A percentile compares a stretch with the other conserved stretches of the same genome.
These are phyloP conservation scores for Lasiosphaeria ovina DNA, from an alignment of 495 filamentous ascomycete species.

Conservation along the genomic window DNA sequence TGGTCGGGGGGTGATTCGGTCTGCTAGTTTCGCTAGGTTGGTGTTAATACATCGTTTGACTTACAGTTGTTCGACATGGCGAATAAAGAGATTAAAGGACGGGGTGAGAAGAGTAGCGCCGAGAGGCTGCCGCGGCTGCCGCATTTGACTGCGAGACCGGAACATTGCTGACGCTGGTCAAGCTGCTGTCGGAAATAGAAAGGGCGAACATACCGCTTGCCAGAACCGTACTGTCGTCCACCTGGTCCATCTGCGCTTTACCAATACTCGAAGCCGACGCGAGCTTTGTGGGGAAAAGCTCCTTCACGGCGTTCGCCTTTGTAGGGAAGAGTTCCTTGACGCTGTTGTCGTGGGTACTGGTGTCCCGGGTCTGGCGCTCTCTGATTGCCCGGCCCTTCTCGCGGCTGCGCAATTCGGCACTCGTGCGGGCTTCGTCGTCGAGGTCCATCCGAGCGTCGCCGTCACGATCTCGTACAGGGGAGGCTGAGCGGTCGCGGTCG, in stretches of 20 bases:
- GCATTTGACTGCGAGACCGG: conserved; percentile 5
- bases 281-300: conserved; percentile 67
- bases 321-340: conserved; percentile 69
- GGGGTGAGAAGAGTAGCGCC: not conserved
- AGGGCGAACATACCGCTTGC: conserved; percentile 36
- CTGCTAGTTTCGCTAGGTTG: conserved; percentile 34
- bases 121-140: not conserved
- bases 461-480: conserved; percentile 65
- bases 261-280: conserved; percentile 15
- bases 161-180: conserved; percentile 11
- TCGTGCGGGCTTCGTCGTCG: conserved; percentile 28
- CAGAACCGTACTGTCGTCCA: conserved; percentile 45
- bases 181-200: conserved; percentile 13
- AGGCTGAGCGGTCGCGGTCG: conserved; percentile 65
- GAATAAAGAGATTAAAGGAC: not conserved
- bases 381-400: conserved; percentile 47
- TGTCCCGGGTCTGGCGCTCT: conserved; percentile 37
- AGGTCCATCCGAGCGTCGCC: conserved; percentile 50
- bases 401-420: conserved; percentile 38
- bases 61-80: not conserved
- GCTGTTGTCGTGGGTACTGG: conserved; percentile 41
- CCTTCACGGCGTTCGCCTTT: conserved; percentile 53
- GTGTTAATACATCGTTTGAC: conserved; percentile 22
- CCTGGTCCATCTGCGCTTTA: conserved; percentile 40
- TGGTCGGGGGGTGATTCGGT: conserved; percentile 37